Evolutionary conservation across 1,284 basidiomycete genomes (phyloP).

Genomic region (Ceratobasidium sp.): DNA sequence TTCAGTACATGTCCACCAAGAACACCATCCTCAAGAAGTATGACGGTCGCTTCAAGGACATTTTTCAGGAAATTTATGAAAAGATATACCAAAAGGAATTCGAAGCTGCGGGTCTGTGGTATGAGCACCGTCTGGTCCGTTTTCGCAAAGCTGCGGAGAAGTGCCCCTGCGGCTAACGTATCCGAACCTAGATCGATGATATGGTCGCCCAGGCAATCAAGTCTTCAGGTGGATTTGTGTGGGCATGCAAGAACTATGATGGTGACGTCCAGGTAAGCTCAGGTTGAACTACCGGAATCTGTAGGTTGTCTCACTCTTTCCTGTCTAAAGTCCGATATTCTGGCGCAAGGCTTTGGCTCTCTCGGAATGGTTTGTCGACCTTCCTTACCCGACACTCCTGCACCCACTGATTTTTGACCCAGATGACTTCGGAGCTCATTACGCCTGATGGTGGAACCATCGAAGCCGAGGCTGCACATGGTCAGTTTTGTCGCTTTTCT

Average conservation of each 20-base stretch:
- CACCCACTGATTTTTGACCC: constrained; percentile 71
- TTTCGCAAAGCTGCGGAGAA: constrained; percentile 47
- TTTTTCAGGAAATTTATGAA: constrained; percentile 96
- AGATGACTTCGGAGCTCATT: constrained; percentile 97
- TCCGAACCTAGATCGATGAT: constrained; percentile 72
- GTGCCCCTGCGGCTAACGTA: constrained; percentile 18
- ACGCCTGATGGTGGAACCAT: constrained; percentile 95
- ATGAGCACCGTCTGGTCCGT: constrained; percentile 87
- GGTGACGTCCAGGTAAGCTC: constrained; percentile 80
- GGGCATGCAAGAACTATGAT: constrained; percentile 98
- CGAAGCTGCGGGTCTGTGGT: constrained; percentile 89
- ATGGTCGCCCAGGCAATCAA: constrained; percentile 99
- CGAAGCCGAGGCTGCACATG: constrained; percentile 96
- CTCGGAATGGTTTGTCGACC: constrained; percentile 73
- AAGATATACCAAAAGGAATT: constrained; percentile 85
- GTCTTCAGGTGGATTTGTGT: constrained; percentile 95
- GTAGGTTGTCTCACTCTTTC: constrained; percentile 19
- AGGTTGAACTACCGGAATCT: not conserved
- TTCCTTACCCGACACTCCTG: not conserved
- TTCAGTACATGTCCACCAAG: constrained; percentile 94
- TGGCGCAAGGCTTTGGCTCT: constrained; percentile 87
- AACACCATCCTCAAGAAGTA: constrained; percentile 98
- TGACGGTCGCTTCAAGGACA: constrained; percentile 98
- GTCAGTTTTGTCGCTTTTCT: constrained; percentile 57
- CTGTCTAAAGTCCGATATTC: constrained; percentile 81